Evolutionary conservation across 2,329 filamentous ascomycete species (phyloP), one percentile per base, ranked within the genome.

Genomic region (Claviceps maximensis): DNA sequence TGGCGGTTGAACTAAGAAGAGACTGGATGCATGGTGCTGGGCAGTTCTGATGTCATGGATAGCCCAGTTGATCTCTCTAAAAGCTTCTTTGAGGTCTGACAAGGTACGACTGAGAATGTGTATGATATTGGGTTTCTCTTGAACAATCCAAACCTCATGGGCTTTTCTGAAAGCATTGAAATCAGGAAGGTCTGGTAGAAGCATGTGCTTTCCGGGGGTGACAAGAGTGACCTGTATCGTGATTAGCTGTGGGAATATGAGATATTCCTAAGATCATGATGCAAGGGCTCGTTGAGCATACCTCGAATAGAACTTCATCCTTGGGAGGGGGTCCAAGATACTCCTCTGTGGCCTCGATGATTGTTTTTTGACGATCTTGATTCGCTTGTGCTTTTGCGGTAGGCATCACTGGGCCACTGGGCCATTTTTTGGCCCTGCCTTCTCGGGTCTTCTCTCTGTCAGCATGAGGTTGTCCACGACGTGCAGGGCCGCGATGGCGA

Each of bases 1-100:
- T 2, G 61, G 60, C 8, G 53, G 46, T 45, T 70, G 67, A 3
- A 62, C 58, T 10, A 69, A 52, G 47, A 65, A 66, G 2, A 55
- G 58, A 6, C 57, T 54, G 2, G 58, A 54, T 7, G 58, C 49
- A 21, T 60, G 56, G 15, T 65, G 58, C 4, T 60, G 61, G 1
- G 58, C 61, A 4, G 65, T 52, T 5, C 65, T 61, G 57, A 68
- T 58, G n/a, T 69, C 61, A 15, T 66, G 61, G 13, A 70, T 59
- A 6, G 47, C 53, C 61, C 59, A 62, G 53, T 68, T 68, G 8
- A 68, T 53, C 1, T 60, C 63, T 4, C 54, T 27, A 0, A 68
- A 41, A 9, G 62, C 67, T 27, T 63, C 45, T 23, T 60, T 61
- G 6, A 70, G 55, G 4, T 56, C 52, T 5, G 47, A n/a, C 21